A percentile compares a stretch with the other conserved stretches of the same genome.
These are phyloP conservation scores for Collybia sordida DNA, from an alignment of 768 basidiomycete genomes.

Conservation along the genomic window DNA sequence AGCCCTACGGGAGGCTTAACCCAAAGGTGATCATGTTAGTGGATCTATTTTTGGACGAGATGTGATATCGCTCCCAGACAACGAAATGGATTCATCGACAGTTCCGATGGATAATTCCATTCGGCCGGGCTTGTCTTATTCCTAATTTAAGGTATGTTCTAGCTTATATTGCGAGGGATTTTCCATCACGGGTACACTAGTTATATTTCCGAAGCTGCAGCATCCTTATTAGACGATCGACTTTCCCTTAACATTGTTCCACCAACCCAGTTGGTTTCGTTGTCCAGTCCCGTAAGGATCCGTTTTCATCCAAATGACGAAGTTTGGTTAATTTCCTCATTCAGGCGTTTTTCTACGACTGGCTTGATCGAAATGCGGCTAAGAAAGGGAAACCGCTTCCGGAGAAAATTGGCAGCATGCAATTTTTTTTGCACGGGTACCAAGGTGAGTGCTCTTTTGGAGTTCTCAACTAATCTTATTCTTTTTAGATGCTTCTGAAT, in stretches of 20 bases:
- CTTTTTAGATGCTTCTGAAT: conserved; percentile 76
- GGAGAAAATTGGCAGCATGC: conserved; percentile 90
- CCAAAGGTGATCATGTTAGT: conserved; percentile 57
- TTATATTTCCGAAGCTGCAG: conserved; percentile 89
- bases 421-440: conserved; percentile 84
- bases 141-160: conserved; percentile 74
- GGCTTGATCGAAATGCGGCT: conserved; percentile 77
- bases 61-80: conserved; percentile 45
- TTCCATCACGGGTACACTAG: conserved; percentile 32
- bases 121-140: conserved; percentile 86
- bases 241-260: conserved; percentile 82
- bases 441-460: conserved; percentile 44
- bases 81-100: conserved; percentile 90
- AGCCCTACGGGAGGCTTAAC: conserved; percentile 85
- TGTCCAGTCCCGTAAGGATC: conserved; percentile 67
- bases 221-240: conserved; percentile 76
- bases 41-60: background rate
- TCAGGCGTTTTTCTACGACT: conserved; percentile 91
- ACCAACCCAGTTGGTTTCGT: conserved; percentile 76
- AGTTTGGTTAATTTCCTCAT: background rate
- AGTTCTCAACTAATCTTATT: background rate
- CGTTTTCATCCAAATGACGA: background rate
- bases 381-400: conserved; percentile 85
- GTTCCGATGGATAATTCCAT: conserved; percentile 87
- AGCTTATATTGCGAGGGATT: background rate